phyloP scores from a whole-genome alignment of 768 basidiomycete species.

The Naganishia friedmannii region DNA sequence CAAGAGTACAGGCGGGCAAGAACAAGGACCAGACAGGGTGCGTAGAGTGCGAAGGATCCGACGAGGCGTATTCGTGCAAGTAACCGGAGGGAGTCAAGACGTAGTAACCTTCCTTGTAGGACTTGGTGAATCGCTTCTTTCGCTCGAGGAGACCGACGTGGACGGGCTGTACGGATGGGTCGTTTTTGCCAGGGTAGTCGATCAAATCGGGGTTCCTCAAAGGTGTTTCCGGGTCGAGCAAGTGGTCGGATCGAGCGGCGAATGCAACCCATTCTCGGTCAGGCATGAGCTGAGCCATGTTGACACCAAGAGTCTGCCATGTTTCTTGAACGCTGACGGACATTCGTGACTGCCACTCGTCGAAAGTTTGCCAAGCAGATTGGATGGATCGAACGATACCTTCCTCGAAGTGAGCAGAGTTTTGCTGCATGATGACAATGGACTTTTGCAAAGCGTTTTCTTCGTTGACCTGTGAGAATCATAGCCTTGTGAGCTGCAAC shows the following conservation, averaged over 20 bases:
- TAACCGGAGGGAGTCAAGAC: constrained; percentile 94
- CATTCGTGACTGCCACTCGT: constrained; percentile 76
- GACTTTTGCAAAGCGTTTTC: constrained; percentile 97
- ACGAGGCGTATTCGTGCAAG: constrained; percentile 82
- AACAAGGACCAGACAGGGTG: constrained; percentile 79
- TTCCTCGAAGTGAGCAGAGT: constrained; percentile 93
- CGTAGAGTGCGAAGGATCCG: constrained; percentile 61
- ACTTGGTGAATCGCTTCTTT: constrained; percentile 88
- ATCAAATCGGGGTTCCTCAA: constrained; percentile 60
- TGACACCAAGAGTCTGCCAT: constrained; percentile 66
- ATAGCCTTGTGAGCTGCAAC: background rate
- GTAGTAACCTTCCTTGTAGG: constrained; percentile 81
- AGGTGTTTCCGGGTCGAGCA: constrained; percentile 94
- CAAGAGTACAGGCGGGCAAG: constrained; percentile 91
- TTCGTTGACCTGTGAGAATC: constrained; percentile 65
- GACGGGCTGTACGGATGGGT: constrained; percentile 76
- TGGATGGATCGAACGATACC: constrained; percentile 92
- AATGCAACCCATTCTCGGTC: constrained; percentile 96
- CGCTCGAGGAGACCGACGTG: constrained; percentile 88
- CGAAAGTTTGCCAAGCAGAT: constrained; percentile 94
- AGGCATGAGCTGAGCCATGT: constrained; percentile 75
- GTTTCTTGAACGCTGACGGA: constrained; percentile 68
- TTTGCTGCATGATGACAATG: constrained; percentile 96
- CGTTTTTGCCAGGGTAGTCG: constrained; percentile 84
- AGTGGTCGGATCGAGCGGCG: constrained; percentile 85